Conservation (phyloP, 495 filamentous ascomycete genomes). For the Penicillium taxi region DNA sequence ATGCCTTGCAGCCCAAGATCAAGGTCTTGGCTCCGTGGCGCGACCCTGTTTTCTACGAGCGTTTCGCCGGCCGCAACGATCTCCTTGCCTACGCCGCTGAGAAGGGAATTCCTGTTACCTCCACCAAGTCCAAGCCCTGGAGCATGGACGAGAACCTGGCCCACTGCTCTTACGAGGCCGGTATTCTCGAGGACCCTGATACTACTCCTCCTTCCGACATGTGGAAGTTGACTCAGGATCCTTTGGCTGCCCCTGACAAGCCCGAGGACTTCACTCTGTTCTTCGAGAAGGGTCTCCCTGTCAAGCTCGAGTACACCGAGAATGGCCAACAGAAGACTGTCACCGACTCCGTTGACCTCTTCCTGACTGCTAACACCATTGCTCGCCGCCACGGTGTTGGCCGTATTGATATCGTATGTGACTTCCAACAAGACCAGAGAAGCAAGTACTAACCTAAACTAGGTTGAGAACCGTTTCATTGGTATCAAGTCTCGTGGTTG, state of each 20-base stretch:
- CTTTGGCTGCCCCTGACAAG: slow-evolving; percentile 63
- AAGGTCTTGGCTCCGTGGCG: slow-evolving; percentile 90
- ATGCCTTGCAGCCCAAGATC: slow-evolving; percentile 65
- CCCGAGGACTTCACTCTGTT: slow-evolving; percentile 68
- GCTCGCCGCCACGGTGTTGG: slow-evolving; percentile 72
- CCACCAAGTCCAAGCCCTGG: slow-evolving; percentile 82
- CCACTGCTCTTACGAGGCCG: slow-evolving; percentile 87
- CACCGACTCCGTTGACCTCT: slow-evolving; percentile 72
- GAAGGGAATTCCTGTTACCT: slow-evolving; percentile 75
- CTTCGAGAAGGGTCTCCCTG: slow-evolving; percentile 82
- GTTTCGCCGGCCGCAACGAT: slow-evolving; percentile 76
- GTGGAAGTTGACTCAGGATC: slow-evolving; percentile 78
- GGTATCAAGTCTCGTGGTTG: slow-evolving; percentile 83
- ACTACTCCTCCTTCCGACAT: slow-evolving; percentile 63
- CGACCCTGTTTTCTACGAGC: slow-evolving; percentile 71
- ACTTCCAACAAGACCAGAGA: not conserved
- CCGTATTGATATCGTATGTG: slow-evolving; percentile 73
- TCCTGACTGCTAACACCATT: slow-evolving; percentile 71
- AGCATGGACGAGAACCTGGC: slow-evolving; percentile 78
- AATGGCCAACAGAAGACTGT: slow-evolving; percentile 46
- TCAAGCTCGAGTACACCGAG: slow-evolving; percentile 55
- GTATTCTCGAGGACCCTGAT: slow-evolving; percentile 49
- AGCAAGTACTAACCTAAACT: slow-evolving; percentile 1
- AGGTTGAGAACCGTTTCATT: slow-evolving; percentile 74
- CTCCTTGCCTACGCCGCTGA: slow-evolving; percentile 78